A percentile compares a stretch with the other conserved stretches of the same genome.
These are phyloP conservation scores for Yarrowia divulgata DNA, from an alignment of 805 yeast genomes.

Conservation along the genomic window DNA sequence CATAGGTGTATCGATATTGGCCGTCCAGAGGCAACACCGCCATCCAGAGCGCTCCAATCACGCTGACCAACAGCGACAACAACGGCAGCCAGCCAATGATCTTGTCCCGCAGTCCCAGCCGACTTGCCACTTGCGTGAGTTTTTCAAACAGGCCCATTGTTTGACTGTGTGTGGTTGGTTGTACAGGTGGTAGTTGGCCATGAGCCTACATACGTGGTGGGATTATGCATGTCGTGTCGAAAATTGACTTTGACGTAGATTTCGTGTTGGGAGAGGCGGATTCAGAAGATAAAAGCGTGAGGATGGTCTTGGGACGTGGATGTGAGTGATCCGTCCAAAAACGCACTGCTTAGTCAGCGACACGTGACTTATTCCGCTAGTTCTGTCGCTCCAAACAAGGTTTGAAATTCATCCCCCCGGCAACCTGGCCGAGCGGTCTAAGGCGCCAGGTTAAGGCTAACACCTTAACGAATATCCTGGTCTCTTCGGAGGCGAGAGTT, in stretches of 20 bases:
- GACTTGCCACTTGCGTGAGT: slow-evolving; percentile 46
- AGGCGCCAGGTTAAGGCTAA: slow-evolving; percentile 40
- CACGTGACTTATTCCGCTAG: background rate
- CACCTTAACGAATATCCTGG: slow-evolving; percentile 32
- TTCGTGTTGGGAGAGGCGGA: background rate
- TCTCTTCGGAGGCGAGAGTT: slow-evolving; percentile 39
- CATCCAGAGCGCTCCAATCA: slow-evolving; percentile 63
- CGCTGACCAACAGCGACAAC: slow-evolving; percentile 46
- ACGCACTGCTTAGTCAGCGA: background rate
- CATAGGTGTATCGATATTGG: slow-evolving; percentile 80
- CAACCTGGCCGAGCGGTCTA: slow-evolving; percentile 40
- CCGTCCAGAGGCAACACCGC: slow-evolving; percentile 76
- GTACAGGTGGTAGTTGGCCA: background rate
- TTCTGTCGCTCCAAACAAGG: background rate
- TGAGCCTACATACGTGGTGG: slow-evolving; percentile 15
- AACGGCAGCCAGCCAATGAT: slow-evolving; percentile 46
- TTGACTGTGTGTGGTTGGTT: background rate
- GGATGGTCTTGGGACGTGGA: too few relatives aligned
- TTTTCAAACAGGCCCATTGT: slow-evolving; percentile 52
- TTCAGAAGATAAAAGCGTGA: background rate
- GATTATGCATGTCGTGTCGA: slow-evolving; percentile 6
- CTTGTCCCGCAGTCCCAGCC: slow-evolving; percentile 47
- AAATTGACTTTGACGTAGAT: background rate
- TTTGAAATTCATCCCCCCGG: background rate
- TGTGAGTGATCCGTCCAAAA: too few relatives aligned